These are phyloP conservation scores for Linanthus parryae DNA, from an alignment of 148 eudicot species.

Conservation along the genomic window DNA sequence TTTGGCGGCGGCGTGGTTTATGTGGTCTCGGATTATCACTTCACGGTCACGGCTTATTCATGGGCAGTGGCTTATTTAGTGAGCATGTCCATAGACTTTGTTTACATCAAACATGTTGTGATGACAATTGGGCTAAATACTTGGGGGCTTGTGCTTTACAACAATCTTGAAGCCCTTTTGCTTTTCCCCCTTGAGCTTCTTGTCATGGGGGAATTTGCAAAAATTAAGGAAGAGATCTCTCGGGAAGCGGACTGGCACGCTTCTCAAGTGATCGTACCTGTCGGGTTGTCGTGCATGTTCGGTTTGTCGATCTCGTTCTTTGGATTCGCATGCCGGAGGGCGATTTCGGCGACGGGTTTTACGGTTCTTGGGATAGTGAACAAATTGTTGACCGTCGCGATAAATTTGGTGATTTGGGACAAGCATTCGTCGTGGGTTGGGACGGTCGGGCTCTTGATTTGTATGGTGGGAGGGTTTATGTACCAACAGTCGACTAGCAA, in stretches of 20 bases:
- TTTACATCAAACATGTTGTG: conserved; percentile 96
- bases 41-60: conserved; percentile 74
- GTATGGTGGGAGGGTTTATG: conserved; percentile 85
- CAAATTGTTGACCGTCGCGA: conserved; percentile 82
- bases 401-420: conserved; percentile 86
- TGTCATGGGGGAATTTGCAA: conserved; percentile 93
- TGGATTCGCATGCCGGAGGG: conserved; percentile 90
- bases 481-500: conserved; percentile 76
- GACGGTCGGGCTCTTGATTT: conserved; percentile 80
- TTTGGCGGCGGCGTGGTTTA: conserved; percentile 88
- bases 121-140: conserved; percentile 93
- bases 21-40: conserved; percentile 88
- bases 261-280: conserved; percentile 71
- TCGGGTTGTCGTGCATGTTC: conserved; percentile 82
- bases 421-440: conserved; percentile 85
- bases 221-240: conserved; percentile 72
- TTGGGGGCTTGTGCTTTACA: conserved; percentile 97
- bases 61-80: conserved; percentile 96
- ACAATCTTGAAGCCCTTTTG: conserved; percentile 90
- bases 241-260: conserved; percentile 85
- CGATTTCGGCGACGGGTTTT: conserved; percentile 94
- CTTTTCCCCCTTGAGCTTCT: conserved; percentile 88
- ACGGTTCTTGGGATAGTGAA: conserved; percentile 96
- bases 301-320: conserved; percentile 94
- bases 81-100: conserved; percentile 96